Evolutionary conservation across 192 early-diverging fungal species (phyloP).

Genomic region (Entomortierella parvispora): DNA sequence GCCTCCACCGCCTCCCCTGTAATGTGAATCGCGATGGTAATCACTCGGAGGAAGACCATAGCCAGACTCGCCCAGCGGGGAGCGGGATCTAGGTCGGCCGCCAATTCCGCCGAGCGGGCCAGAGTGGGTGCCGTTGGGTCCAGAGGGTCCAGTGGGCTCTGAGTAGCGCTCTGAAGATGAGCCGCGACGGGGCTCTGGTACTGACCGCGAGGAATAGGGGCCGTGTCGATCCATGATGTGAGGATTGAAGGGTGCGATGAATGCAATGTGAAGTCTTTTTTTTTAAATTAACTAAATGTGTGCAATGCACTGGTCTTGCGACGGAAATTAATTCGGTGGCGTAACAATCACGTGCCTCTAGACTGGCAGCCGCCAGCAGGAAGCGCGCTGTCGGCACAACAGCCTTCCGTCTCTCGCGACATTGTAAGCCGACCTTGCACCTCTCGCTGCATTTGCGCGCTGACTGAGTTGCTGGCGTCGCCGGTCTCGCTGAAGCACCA

Average conservation of each 20-base stretch:
- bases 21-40: slow-evolving; percentile 42
- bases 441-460: no score
- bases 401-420: no score
- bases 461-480: no score
- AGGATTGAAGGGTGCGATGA: neutral
- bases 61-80: slow-evolving; percentile 27
- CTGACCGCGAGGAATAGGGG: slow-evolving; percentile 34
- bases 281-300: neutral
- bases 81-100: slow-evolving; percentile 26
- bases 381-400: no score
- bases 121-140: neutral
- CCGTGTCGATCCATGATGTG: slow-evolving; percentile 46
- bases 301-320: neutral
- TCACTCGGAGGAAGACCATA: slow-evolving; percentile 17
- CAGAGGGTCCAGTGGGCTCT: slow-evolving; percentile 12
- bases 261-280: neutral
- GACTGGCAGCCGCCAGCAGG: no score
- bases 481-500: no score
- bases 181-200: slow-evolving; percentile 36
- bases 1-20: slow-evolving; percentile 23
- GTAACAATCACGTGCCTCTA: no score
- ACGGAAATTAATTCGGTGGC: no score
- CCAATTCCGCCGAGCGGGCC: neutral
- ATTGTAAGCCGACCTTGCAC: no score
- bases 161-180: slow-evolving; percentile 39